phyloP scores from a whole-genome alignment of 2,329 filamentous ascomycete genomes.

The Colletotrichum cordylinicola region DNA sequence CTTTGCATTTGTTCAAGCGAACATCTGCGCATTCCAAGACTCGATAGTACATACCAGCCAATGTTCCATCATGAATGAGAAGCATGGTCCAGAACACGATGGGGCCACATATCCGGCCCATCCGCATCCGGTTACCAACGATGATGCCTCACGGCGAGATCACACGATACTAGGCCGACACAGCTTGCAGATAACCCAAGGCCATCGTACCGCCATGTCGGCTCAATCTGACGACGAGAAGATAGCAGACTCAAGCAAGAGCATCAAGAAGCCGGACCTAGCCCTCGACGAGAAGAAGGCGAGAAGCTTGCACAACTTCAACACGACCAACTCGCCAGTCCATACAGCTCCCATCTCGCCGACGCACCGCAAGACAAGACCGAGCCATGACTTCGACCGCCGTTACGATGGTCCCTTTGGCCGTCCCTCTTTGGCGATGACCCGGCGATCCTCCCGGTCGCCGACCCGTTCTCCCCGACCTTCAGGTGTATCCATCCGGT shows the following conservation, averaged over 20 bases:
- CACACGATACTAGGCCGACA: neutral
- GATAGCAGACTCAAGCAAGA: neutral
- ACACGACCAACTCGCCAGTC: neutral
- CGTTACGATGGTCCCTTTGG: constrained; percentile 22
- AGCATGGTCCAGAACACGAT: neutral
- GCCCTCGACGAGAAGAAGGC: neutral
- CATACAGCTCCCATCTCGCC: neutral
- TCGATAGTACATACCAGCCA: too few relatives aligned
- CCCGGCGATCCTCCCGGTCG: neutral
- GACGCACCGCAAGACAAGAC: neutral
- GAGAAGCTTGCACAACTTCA: neutral
- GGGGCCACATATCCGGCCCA: neutral
- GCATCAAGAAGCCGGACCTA: neutral
- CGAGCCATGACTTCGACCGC: constrained; percentile 18
- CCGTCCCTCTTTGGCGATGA: constrained; percentile 1
- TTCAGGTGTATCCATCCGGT: neutral
- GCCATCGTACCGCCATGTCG: neutral
- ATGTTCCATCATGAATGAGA: neutral
- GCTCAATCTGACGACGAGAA: neutral
- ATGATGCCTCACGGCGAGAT: neutral
- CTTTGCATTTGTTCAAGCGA: neutral
- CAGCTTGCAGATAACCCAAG: constrained; percentile 4
- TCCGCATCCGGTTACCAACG: neutral
- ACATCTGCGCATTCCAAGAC: neutral
- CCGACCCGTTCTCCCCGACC: neutral